Base-by-base conservation (phyloP, 2,329 filamentous ascomycete genomes). In the Clarireedia monteithiana region DNA sequence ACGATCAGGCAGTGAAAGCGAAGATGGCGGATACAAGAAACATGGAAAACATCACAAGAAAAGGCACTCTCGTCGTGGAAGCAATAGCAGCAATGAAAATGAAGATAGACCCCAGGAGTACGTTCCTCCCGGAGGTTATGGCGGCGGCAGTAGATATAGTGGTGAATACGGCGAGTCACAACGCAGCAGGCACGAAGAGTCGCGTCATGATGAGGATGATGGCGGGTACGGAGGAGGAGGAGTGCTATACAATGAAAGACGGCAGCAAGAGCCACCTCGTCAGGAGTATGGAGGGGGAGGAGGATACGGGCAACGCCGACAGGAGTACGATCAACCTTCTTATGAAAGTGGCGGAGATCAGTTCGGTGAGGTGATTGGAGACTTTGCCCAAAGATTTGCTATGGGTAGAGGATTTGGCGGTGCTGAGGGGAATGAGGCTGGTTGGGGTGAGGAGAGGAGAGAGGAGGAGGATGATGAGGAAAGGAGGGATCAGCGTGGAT, bases 391-490 rank as follows among this genome's bases (percentile, higher is more conserved):
- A 40, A 56, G 24, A 44, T 53, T 38, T 38, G 48, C 14, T 26
- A 10, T 7, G 10, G 58, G 40, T 45, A 56, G 34, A 40, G 17
- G 58, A 24, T 42, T 54, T 17, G 47, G 38, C 34, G 38, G 23
- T 15, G 46, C 36, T 5, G 9, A 26, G n/a, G 38, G 15, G 5
- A 30, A 30, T n/a, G 47, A 55, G 9, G 34, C 34, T 24, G 45
- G 26, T 23, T 30, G 52, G 26, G 47, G 48, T 12, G 40, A 50
- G 40, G 26, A 40, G 14, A 36, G 27, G 50, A 52, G 38, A 14
- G 49, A 51, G 6, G 34, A 40, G 20, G 30, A 50, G 20, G 9
- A 48, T 12, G 3, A 79, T 78, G 53, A 88, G 73, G 20, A 87
- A 72, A 55, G 46, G 17, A 34, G 39, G 20, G 45, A 55, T n/a